phyloP scores from a whole-genome alignment of 257 asterid genomes.

The Ilex asprella region DNA sequence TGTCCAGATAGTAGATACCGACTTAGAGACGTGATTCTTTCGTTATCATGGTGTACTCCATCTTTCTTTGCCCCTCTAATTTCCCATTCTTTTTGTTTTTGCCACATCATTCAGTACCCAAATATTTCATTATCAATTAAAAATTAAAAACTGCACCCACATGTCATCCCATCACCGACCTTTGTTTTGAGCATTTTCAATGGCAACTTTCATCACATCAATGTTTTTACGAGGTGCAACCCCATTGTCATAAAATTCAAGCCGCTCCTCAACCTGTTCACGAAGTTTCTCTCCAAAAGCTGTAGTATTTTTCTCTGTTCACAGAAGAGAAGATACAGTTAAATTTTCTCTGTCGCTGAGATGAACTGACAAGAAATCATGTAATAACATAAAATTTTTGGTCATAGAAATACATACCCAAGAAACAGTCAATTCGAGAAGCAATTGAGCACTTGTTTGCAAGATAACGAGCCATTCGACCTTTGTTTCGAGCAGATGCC shows the following conservation, averaged over 20 bases:
- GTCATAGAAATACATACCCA: constrained; percentile 35
- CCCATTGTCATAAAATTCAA: constrained; percentile 89
- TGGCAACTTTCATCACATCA: constrained; percentile 79
- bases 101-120: not conserved
- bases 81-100: too few relatives aligned
- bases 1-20: too few relatives aligned
- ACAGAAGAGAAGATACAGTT: not conserved
- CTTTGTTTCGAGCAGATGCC: constrained; percentile 86
- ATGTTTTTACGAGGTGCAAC: constrained; percentile 93
- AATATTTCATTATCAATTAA: not conserved
- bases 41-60: too few relatives aligned
- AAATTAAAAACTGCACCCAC: not conserved
- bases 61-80: too few relatives aligned
- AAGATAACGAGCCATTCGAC: constrained; percentile 97
- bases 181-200: constrained; percentile 42
- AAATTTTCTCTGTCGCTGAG: constrained; percentile 1
- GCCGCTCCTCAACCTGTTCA: constrained; percentile 95
- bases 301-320: constrained; percentile 62
- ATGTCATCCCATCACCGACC: constrained; percentile 32
- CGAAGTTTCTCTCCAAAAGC: constrained; percentile 91
- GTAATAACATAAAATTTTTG: not conserved
- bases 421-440: constrained; percentile 87
- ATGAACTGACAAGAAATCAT: not conserved
- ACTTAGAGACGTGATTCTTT: too few relatives aligned
- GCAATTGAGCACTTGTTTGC: constrained; percentile 98